These are phyloP conservation scores for Scedosporium apiospermum DNA, from an alignment of 2,329 filamentous ascomycete genomes.

Conservation along the genomic window DNA sequence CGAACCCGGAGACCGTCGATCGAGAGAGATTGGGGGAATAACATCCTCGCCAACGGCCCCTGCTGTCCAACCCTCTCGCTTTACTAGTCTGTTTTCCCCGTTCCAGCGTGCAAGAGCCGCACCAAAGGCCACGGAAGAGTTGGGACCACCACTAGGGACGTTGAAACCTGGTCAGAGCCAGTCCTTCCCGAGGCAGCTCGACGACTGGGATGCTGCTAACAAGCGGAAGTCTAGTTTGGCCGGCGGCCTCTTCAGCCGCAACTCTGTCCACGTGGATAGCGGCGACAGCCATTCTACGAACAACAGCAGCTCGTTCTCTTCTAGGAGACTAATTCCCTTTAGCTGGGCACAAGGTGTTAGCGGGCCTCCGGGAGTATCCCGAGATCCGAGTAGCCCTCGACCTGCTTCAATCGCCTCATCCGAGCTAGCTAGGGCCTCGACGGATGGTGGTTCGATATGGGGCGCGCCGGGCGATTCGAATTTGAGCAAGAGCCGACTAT, in stretches of 20 bases:
- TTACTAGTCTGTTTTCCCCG: conserved; percentile 47
- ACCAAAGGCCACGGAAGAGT: conserved; percentile 49
- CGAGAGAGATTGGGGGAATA: conserved; percentile 16
- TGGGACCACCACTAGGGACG: conserved; percentile 57
- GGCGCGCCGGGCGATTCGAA: conserved; percentile 42
- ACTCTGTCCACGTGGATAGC: conserved; percentile 37
- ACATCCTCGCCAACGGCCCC: conserved; percentile 30
- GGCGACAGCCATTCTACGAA: conserved; percentile 18
- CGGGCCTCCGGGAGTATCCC: conserved; percentile 40
- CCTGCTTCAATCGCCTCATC: conserved; percentile 60
- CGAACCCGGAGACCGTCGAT: conserved; percentile 9
- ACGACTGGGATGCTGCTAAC: conserved; percentile 42
- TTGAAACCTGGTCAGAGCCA: conserved; percentile 66
- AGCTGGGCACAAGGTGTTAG: conserved; percentile 37
- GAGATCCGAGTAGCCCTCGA: conserved; percentile 50
- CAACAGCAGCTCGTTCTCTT: conserved; percentile 26
- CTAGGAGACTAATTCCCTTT: conserved; percentile 35
- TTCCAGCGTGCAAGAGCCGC: conserved; percentile 49
- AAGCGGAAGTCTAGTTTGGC: conserved; percentile 50
- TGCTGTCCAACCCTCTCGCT: conserved; percentile 18
- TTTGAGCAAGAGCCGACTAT: conserved; percentile 48
- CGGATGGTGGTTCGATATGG: conserved; percentile 69
- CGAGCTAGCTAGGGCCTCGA: conserved; percentile 67
- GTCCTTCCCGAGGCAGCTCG: conserved; percentile 59
- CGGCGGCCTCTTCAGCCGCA: conserved; percentile 48